Percentiles rank a stretch among this genome's conserved stretches.
phyloP scores from a whole-genome alignment of 495 filamentous ascomycete genomes.

The Aspergillus campestris region DNA sequence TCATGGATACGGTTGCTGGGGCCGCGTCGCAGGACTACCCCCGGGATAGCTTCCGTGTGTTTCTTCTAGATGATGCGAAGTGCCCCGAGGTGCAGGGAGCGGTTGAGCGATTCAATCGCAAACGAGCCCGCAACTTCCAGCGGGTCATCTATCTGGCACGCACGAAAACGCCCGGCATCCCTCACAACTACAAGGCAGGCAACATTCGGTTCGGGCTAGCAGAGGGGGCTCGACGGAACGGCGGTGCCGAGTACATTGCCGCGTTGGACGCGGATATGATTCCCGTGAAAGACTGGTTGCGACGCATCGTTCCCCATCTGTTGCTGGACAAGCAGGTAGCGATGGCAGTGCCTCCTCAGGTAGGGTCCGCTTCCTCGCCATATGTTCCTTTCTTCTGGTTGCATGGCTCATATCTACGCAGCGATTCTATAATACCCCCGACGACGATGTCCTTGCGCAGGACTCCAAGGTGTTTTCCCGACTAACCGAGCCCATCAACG shows the following conservation, averaged over 20 bases:
- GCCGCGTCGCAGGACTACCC: constrained; percentile 44
- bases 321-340: constrained; percentile 38
- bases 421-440: constrained; percentile 47
- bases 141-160: constrained; percentile 38
- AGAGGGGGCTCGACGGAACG: constrained; percentile 21
- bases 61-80: constrained; percentile 44
- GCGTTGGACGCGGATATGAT: constrained; percentile 52
- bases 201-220: constrained; percentile 44
- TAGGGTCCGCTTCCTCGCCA: too few species aligned
- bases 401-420: too few species aligned
- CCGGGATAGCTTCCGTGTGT: constrained; percentile 35
- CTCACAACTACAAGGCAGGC: constrained; percentile 48
- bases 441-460: constrained; percentile 41
- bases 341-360: constrained; percentile 43
- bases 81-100: not conserved
- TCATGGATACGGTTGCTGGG: constrained; percentile 45
- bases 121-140: too few species aligned
- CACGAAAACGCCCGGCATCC: constrained; percentile 36
- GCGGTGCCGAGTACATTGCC: constrained; percentile 41
- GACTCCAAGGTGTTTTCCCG: constrained; percentile 26
- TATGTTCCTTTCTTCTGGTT: too few species aligned
- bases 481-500: constrained; percentile 43
- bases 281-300: constrained; percentile 44
- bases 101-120: too few species aligned
- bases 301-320: constrained; percentile 40